A percentile compares a stretch with the other conserved stretches of the same genome.
Conservation (phyloP, 768 basidiomycete species). For the Lentinula raphanica region DNA sequence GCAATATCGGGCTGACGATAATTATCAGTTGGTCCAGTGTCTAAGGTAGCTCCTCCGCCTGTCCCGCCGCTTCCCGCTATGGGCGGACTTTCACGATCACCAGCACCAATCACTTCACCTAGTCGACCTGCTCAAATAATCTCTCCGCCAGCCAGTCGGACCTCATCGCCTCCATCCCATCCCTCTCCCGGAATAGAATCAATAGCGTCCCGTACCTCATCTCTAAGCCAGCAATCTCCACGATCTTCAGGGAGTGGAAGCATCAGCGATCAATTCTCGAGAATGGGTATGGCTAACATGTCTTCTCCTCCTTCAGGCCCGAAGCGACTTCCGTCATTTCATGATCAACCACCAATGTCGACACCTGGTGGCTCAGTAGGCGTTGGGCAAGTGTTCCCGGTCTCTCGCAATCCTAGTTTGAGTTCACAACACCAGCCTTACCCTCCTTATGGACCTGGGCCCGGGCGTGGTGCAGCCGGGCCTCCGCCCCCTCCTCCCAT, state of each 20-base stretch:
- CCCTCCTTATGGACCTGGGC: not conserved
- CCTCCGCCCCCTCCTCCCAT: slow-evolving; percentile 17
- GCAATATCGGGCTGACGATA: not conserved
- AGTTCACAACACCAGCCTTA: slow-evolving; percentile 1
- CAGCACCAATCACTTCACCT: not conserved
- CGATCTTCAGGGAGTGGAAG: not conserved
- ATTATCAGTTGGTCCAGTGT: slow-evolving; percentile 45
- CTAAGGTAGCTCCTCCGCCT: slow-evolving; percentile 66
- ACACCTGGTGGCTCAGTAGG: not conserved
- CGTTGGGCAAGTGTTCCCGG: slow-evolving; percentile 10
- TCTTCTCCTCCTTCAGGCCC: slow-evolving; percentile 4
- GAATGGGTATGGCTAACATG: not conserved
- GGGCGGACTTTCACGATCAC: slow-evolving; percentile 1
- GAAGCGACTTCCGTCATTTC: slow-evolving; percentile 20
- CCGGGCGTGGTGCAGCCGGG: not conserved
- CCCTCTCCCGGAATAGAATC: slow-evolving; percentile 1
- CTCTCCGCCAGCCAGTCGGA: not conserved
- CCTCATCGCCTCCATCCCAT: slow-evolving; percentile 1
- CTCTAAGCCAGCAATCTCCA: slow-evolving; percentile 3
- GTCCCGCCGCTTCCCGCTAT: slow-evolving; percentile 39
- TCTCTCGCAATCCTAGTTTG: slow-evolving; percentile 7
- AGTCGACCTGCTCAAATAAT: not conserved
- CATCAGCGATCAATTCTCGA: slow-evolving; percentile 2
- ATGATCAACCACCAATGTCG: slow-evolving; percentile 15
- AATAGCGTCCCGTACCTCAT: not conserved